phyloP scores from a whole-genome alignment of 495 filamentous ascomycete species.

The Talaromyces stipitatus region DNA sequence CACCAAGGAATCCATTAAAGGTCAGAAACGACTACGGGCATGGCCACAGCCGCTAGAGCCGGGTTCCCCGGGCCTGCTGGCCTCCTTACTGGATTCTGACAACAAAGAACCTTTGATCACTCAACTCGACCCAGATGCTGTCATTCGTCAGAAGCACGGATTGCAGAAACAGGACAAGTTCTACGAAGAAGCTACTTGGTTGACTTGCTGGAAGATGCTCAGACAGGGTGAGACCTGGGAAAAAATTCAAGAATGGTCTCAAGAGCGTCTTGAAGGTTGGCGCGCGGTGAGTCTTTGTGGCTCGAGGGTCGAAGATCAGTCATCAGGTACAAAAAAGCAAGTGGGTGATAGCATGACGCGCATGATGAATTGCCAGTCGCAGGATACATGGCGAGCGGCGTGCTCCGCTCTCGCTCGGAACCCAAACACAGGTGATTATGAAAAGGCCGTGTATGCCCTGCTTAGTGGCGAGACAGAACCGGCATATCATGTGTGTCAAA shows the following conservation, averaged over 20 bases:
- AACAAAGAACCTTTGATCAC: conserved; percentile 63
- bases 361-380: conserved; percentile 41
- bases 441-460: conserved; percentile 82
- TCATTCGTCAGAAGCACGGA: conserved; percentile 62
- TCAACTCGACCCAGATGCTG: conserved; percentile 90
- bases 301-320: conserved; percentile 28
- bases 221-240: conserved; percentile 65
- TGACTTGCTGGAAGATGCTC: conserved; percentile 82
- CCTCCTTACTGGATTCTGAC: conserved; percentile 47
- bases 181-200: conserved; percentile 81
- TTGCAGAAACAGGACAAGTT: conserved; percentile 75
- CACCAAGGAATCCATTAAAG: conserved; percentile 83
- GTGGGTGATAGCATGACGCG: conserved; percentile 35
- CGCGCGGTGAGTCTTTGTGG: conserved; percentile 53
- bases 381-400: conserved; percentile 67
- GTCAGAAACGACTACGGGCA: conserved; percentile 67
- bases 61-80: conserved; percentile 44
- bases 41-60: conserved; percentile 59
- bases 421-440: conserved; percentile 62
- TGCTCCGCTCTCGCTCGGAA: conserved; percentile 69
- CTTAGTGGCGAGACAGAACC: conserved; percentile 74
- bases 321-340: conserved; percentile 25
- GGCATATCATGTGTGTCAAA: conserved; percentile 65
- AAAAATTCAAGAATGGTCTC: conserved; percentile 73
- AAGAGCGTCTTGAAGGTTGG: conserved; percentile 74